Conservation (phyloP, 441 rosid genomes). For the Syzygium malaccense region DNA sequence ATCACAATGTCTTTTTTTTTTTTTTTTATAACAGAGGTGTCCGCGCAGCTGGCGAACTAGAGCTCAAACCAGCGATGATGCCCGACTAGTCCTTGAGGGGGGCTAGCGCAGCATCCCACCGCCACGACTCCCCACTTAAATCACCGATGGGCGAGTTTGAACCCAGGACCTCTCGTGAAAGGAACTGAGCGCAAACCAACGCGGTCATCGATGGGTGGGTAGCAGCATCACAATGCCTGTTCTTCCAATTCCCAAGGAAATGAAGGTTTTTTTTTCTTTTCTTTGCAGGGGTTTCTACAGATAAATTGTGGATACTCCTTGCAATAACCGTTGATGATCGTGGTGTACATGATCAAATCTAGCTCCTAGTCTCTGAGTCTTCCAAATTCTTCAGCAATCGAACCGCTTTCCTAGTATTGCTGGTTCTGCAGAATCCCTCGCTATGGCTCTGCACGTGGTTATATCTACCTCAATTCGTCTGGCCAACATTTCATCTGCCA, state of each 20-base stretch:
- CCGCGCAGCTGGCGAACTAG: too few relatives aligned
- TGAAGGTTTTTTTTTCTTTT: not conserved
- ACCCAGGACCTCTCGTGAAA: too few relatives aligned
- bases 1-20: not conserved
- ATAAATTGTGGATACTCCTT: not conserved
- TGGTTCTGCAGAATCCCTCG: not conserved
- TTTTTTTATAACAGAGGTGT: too few relatives aligned
- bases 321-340: not conserved
- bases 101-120: too few relatives aligned
- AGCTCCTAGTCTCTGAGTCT: not conserved
- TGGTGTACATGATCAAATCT: not conserved
- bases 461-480: not conserved
- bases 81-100: too few relatives aligned
- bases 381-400: not conserved
- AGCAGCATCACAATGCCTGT: not conserved
- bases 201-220: too few relatives aligned
- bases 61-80: too few relatives aligned
- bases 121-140: too few relatives aligned
- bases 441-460: not conserved
- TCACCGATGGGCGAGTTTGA: too few relatives aligned
- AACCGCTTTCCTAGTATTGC: not conserved
- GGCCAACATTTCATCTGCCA: not conserved
- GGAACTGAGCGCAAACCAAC: too few relatives aligned
- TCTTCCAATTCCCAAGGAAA: not conserved
- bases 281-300: not conserved